A percentile compares a stretch with the other conserved stretches of the same genome.
Conservation (phyloP, 352 stramenopile genomes). For the Globisporangium iwayamae region DNA sequence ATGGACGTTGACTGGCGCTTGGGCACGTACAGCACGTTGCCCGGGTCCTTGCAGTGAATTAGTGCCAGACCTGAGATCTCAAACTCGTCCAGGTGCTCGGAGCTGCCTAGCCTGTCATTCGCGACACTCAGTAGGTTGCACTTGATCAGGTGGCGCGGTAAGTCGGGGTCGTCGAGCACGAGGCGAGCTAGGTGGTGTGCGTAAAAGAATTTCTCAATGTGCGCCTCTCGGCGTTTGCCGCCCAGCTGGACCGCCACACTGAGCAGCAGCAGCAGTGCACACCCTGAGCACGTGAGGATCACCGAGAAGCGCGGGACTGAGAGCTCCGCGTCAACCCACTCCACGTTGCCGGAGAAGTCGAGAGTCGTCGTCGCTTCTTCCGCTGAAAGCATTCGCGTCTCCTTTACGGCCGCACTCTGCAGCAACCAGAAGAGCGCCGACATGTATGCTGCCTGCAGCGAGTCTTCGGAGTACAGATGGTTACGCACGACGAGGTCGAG, state of each 20-base stretch:
- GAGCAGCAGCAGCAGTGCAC: conserved; percentile 34
- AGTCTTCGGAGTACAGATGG: conserved; percentile 47
- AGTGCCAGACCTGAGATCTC: conserved; percentile 50
- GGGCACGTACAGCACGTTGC: conserved; percentile 30
- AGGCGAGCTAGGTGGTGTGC: conserved; percentile 43
- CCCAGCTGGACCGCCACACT: conserved; percentile 33
- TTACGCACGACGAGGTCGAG: conserved; percentile 36
- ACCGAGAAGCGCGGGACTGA: conserved; percentile 34
- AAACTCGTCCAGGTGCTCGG: conserved; percentile 52
- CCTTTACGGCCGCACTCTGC: conserved; percentile 33
- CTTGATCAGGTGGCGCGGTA: conserved; percentile 41
- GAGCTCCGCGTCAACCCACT: conserved; percentile 31
- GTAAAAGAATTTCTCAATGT: conserved; percentile 44
- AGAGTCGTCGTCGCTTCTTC: conserved; percentile 20
- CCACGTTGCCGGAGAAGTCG: conserved; percentile 23
- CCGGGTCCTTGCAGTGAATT: conserved; percentile 33
- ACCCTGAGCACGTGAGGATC: conserved; percentile 35
- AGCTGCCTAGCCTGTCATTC: conserved; percentile 46
- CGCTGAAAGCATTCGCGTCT: conserved; percentile 13
- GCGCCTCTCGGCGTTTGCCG: conserved; percentile 36
- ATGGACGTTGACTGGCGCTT: conserved; percentile 4
- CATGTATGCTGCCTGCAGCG: conserved; percentile 42
- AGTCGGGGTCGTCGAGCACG: conserved; percentile 30
- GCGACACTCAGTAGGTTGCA: conserved; percentile 47
- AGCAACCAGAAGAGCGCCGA: conserved; percentile 55